phyloP scores from a whole-genome alignment of 169 alveolate species.

The Neospora caninum region DNA sequence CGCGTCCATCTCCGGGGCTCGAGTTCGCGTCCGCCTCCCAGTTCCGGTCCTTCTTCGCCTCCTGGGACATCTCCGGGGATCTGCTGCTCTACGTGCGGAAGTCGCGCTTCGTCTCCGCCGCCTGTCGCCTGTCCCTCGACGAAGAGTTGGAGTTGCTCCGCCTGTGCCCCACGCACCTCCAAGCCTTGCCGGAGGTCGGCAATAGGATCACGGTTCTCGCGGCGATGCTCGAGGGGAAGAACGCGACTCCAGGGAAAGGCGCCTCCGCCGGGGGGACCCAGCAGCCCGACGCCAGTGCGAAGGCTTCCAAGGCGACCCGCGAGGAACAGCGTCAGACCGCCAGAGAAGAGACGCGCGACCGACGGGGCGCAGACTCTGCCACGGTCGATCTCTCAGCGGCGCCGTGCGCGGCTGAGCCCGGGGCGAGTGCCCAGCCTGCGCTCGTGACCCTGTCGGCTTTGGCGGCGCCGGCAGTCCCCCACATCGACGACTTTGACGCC shows the following conservation, averaged over 20 bases:
- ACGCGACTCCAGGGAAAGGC: background rate
- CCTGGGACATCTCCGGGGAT: conserved; percentile 70
- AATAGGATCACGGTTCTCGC: conserved; percentile 68
- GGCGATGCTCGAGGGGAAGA: conserved; percentile 44
- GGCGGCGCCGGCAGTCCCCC: conserved; percentile 70
- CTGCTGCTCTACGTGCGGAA: conserved; percentile 62
- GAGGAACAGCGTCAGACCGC: too few species aligned
- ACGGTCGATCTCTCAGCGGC: background rate
- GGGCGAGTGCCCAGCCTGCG: too few species aligned
- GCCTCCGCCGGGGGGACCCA: background rate
- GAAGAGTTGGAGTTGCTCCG: conserved; percentile 73
- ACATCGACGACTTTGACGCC: conserved; percentile 70
- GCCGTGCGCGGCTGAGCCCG: background rate
- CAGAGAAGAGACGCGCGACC: too few species aligned
- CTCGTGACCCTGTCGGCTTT: background rate
- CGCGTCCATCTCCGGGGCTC: background rate
- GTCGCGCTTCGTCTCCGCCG: conserved; percentile 66
- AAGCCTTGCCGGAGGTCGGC: conserved; percentile 64
- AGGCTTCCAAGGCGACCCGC: background rate
- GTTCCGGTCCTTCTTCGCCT: background rate
- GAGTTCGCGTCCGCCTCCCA: background rate
- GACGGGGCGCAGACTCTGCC: background rate
- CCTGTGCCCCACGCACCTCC: conserved; percentile 63
- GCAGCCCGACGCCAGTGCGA: background rate
- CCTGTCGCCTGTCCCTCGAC: conserved; percentile 70